Conservation (phyloP, 2,329 filamentous ascomycete genomes). For the Botrytis hyacinthi region DNA sequence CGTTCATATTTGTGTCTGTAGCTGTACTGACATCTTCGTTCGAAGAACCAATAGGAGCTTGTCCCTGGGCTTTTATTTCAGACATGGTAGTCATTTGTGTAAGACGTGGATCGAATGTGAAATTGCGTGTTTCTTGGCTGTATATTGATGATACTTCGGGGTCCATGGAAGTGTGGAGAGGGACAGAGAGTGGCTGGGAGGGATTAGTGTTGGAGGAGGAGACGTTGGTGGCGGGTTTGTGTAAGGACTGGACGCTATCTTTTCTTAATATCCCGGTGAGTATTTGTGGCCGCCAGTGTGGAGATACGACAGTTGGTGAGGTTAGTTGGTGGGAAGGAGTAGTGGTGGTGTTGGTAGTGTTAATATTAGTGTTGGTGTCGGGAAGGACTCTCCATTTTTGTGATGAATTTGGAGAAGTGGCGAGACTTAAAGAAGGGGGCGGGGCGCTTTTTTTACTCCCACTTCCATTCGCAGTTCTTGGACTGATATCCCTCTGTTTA, state of each 20-base stretch:
- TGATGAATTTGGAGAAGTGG: background rate
- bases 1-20: background rate
- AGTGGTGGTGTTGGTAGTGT: background rate
- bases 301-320: slow-evolving; percentile 29
- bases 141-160: background rate
- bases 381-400: slow-evolving; percentile 30
- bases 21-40: background rate
- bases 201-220: background rate
- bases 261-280: slow-evolving; percentile 2
- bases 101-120: background rate
- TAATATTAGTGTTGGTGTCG: background rate
- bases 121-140: slow-evolving; percentile 2
- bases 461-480: background rate
- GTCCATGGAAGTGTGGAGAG: background rate
- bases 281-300: slow-evolving; percentile 32
- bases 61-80: slow-evolving; percentile 30
- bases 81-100: slow-evolving; percentile 26
- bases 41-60: background rate
- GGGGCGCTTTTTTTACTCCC: slow-evolving; percentile 5
- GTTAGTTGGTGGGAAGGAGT: background rate
- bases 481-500: background rate
- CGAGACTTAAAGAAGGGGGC: background rate
- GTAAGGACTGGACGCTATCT: slow-evolving; percentile 12
- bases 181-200: background rate
- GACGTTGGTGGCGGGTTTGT: background rate